These are phyloP conservation scores for Euryodendron excelsum DNA, from an alignment of 148 eudicot species.

Conservation along the genomic window DNA sequence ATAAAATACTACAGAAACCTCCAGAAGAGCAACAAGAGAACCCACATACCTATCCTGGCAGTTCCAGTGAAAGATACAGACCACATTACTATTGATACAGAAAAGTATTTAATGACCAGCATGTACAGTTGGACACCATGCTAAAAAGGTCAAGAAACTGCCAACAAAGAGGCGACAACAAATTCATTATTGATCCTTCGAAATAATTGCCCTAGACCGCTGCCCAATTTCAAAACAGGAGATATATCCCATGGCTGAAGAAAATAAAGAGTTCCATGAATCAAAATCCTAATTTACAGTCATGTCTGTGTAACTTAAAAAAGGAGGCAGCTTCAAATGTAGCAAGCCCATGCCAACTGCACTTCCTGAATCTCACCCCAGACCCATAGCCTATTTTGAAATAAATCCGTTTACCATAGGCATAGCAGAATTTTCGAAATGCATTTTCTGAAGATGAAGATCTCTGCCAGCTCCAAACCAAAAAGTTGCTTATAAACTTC, in stretches of 20 bases:
- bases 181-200: not conserved
- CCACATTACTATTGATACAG: too few species aligned
- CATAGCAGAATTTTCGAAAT: not conserved
- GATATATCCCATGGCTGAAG: not conserved
- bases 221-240: not conserved
- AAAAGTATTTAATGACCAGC: too few species aligned
- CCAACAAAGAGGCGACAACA: not conserved
- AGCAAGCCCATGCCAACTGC: conserved; percentile 2
- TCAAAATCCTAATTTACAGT: too few species aligned
- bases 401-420: not conserved
- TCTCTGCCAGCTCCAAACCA: not conserved
- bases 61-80: too few species aligned
- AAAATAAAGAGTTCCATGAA: not conserved
- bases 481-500: not conserved
- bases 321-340: not conserved
- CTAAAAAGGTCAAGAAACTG: not conserved
- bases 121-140: not conserved
- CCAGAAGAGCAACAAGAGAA: too few species aligned
- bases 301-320: too few species aligned
- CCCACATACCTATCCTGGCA: too few species aligned
- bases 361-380: not conserved
- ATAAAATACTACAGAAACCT: too few species aligned
- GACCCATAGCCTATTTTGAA: not conserved
- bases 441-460: not conserved
- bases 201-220: not conserved